Conservation (phyloP, 805 yeast genomes). For the Saccharomyces eubayanus region DNA sequence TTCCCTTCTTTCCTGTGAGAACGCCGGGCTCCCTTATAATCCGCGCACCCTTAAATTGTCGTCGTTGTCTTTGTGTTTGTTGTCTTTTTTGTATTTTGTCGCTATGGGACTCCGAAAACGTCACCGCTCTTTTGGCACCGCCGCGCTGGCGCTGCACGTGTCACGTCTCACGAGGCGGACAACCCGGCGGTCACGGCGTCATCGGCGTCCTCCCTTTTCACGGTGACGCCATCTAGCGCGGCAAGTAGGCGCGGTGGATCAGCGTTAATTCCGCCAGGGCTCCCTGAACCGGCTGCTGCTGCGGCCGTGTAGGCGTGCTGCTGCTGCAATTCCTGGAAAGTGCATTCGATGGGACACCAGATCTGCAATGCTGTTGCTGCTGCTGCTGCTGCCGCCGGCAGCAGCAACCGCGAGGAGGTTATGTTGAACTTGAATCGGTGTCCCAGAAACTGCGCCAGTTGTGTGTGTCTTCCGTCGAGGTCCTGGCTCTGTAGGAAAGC, state of each 20-base stretch:
- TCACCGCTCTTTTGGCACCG: neutral
- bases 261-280: neutral
- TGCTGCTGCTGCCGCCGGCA: neutral
- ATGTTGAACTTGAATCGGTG: neutral
- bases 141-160: neutral
- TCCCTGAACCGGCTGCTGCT: neutral
- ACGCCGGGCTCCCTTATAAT: neutral
- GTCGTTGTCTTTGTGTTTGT: neutral
- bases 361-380: slow-evolving; percentile 2
- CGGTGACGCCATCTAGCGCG: neutral
- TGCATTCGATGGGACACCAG: slow-evolving; percentile 22
- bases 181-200: neutral
- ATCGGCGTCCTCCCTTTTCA: neutral
- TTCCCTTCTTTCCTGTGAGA: neutral
- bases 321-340: slow-evolving; percentile 12
- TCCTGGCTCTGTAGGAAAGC: neutral
- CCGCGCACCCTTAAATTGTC: neutral
- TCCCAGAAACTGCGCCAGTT: neutral
- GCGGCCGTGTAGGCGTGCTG: neutral
- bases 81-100: neutral
- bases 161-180: neutral
- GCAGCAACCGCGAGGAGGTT: neutral
- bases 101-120: neutral
- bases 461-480: neutral
- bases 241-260: neutral